Evolutionary conservation across 2,329 filamentous ascomycete genomes (phyloP).

Genomic region (Diaporthe aspalathi): DNA sequence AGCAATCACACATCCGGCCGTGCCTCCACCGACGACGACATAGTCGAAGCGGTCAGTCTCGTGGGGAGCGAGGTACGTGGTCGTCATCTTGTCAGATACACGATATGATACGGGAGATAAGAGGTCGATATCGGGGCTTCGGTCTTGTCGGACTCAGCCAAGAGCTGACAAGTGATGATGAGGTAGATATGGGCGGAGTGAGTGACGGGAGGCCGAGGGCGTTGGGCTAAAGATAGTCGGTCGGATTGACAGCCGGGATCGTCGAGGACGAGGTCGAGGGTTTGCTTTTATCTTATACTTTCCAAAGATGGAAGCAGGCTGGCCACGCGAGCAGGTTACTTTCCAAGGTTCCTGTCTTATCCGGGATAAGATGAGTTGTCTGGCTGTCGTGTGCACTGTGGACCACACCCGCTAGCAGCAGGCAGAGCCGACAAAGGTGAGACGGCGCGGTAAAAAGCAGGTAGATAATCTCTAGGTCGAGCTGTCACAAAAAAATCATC

Average conservation of each 20-base stretch:
- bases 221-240: background rate
- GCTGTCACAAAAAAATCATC: conserved; percentile 25
- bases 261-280: conserved; percentile 7
- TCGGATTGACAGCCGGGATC: background rate
- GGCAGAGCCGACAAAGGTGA: background rate
- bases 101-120: conserved; percentile 1
- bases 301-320: conserved; percentile 17
- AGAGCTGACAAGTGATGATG: conserved; percentile 42
- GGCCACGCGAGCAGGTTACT: background rate
- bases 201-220: background rate
- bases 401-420: background rate
- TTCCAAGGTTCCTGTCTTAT: conserved; percentile 20
- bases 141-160: conserved; percentile 34
- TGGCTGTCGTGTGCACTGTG: conserved; percentile 24
- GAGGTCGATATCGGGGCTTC: background rate
- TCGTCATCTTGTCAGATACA: conserved; percentile 67
- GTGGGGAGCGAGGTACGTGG: conserved; percentile 71
- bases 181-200: conserved; percentile 35
- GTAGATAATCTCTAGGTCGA: conserved; percentile 6
- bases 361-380: conserved; percentile 35
- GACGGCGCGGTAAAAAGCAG: conserved; percentile 8
- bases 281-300: conserved; percentile 32
- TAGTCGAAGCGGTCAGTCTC: conserved; percentile 82
- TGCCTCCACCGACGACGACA: conserved; percentile 86
- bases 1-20: conserved; percentile 86